Conservation (phyloP, 768 basidiomycete species). For the Mycena pura region DNA sequence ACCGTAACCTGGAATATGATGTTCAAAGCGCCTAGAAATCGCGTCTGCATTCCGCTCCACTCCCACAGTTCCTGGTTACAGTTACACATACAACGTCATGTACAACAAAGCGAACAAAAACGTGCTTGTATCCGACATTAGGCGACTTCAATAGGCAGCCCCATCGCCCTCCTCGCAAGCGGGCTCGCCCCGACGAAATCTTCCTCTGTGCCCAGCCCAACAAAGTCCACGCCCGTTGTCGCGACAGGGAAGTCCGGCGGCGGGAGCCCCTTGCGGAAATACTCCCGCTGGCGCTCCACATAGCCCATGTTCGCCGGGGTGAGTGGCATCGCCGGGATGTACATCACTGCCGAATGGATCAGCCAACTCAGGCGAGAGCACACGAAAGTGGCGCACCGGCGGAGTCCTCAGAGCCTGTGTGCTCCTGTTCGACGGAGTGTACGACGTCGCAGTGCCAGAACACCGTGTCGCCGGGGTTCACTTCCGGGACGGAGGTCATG, state of each 20-base stretch:
- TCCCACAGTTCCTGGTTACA: too few species aligned
- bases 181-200: conserved; percentile 46
- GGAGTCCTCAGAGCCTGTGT: conserved; percentile 53
- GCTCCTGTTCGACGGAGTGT: conserved; percentile 42
- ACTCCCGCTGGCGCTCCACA: conserved; percentile 63
- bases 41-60: too few species aligned
- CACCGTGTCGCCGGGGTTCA: conserved; percentile 71
- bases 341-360: conserved; percentile 60
- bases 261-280: conserved; percentile 63
- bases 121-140: too few species aligned
- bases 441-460: conserved; percentile 64
- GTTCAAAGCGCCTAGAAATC: too few species aligned
- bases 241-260: conserved; percentile 76
- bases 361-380: conserved; percentile 27
- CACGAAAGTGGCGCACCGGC: conserved; percentile 40
- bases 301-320: conserved; percentile 69
- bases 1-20: too few species aligned
- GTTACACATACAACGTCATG: too few species aligned
- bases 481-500: conserved; percentile 68
- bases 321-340: conserved; percentile 75
- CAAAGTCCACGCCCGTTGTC: conserved; percentile 41
- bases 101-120: too few species aligned
- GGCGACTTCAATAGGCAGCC: conserved; percentile 38
- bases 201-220: conserved; percentile 42
- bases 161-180: conserved; percentile 50